A percentile compares a stretch with the other conserved stretches of the same genome.
Conservation (phyloP, 164 flowering plant species). For the Pachysandra terminalis region DNA sequence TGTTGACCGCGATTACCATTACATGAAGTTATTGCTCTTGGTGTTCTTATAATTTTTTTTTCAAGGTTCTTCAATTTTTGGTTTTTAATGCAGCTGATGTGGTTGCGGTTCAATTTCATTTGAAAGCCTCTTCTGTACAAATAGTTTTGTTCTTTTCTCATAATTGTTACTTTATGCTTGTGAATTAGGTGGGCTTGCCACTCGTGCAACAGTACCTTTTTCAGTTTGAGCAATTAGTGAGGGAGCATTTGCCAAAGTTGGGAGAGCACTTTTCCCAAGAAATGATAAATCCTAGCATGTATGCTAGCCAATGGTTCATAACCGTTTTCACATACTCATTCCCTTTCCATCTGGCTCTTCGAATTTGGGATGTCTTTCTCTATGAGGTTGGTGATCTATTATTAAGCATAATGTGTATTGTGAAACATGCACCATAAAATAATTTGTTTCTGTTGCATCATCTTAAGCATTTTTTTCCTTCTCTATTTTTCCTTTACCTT, state of each 20-base stretch:
- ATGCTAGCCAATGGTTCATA: slow-evolving; percentile 99
- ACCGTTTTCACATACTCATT: slow-evolving; percentile 99
- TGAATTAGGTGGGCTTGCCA: slow-evolving; percentile 80
- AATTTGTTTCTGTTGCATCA: too few relatives aligned
- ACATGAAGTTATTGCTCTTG: too few relatives aligned
- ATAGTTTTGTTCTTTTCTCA: too few relatives aligned
- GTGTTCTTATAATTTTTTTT: too few relatives aligned
- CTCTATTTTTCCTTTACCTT: too few relatives aligned
- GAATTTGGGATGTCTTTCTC: slow-evolving; percentile 98
- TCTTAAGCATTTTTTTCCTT: background rate
- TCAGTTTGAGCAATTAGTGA: slow-evolving; percentile 83
- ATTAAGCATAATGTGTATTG: background rate
- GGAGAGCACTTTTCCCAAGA: slow-evolving; percentile 88
- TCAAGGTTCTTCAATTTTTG: too few relatives aligned
- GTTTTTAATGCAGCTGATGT: too few relatives aligned
- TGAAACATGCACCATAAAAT: slow-evolving; percentile 2
- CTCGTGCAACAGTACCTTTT: slow-evolving; percentile 93
- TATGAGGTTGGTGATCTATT: slow-evolving; percentile 55
- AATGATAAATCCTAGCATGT: slow-evolving; percentile 97
- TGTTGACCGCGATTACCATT: too few relatives aligned
- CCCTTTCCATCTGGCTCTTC: slow-evolving; percentile 93
- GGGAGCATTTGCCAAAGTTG: slow-evolving; percentile 77
- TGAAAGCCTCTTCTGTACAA: background rate
- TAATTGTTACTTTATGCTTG: slow-evolving; percentile 9
- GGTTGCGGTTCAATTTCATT: too few relatives aligned